These are phyloP conservation scores for Ilyonectria destructans DNA, from an alignment of 2,329 filamentous ascomycete genomes.

Conservation along the genomic window DNA sequence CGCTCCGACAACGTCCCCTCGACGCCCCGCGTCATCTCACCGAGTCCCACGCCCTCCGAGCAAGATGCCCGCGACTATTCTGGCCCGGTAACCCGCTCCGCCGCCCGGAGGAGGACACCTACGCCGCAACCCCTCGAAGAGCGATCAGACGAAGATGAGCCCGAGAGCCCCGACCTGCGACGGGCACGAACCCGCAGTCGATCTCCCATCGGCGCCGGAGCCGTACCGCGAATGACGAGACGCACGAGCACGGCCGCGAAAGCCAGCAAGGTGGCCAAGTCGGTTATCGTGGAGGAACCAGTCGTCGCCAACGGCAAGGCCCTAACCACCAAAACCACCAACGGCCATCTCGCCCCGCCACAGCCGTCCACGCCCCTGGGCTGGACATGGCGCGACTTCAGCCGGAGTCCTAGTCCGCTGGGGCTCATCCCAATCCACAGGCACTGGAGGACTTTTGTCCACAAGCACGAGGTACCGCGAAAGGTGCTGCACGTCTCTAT, in stretches of 20 bases:
- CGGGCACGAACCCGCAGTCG: slow-evolving; percentile 81
- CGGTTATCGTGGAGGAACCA: slow-evolving; percentile 40
- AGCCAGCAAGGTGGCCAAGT: slow-evolving; percentile 47
- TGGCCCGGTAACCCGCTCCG: slow-evolving; percentile 84
- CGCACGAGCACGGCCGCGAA: slow-evolving; percentile 59
- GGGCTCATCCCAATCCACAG: slow-evolving; percentile 96
- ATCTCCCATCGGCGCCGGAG: slow-evolving; percentile 73
- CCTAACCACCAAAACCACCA: slow-evolving; percentile 63
- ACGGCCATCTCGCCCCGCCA: slow-evolving; percentile 82
- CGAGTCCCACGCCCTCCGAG: slow-evolving; percentile 77
- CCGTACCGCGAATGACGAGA: slow-evolving; percentile 68
- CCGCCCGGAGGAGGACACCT: slow-evolving; percentile 70
- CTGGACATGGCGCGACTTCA: slow-evolving; percentile 90
- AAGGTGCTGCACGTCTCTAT: slow-evolving; percentile 97
- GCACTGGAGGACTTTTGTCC: slow-evolving; percentile 91
- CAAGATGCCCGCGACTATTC: slow-evolving; percentile 66
- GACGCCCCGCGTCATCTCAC: slow-evolving; percentile 91
- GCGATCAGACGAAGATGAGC: slow-evolving; percentile 66
- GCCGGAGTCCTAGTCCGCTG: slow-evolving; percentile 91
- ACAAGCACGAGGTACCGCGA: slow-evolving; percentile 96
- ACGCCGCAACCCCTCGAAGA: slow-evolving; percentile 76
- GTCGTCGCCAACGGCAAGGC: slow-evolving; percentile 52
- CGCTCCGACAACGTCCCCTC: slow-evolving; percentile 75
- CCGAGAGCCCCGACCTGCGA: slow-evolving; percentile 64
- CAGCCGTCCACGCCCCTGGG: slow-evolving; percentile 71